Evolutionary conservation across 139 green algal genomes (phyloP).

Genomic region (Picochlorum costavermella): DNA sequence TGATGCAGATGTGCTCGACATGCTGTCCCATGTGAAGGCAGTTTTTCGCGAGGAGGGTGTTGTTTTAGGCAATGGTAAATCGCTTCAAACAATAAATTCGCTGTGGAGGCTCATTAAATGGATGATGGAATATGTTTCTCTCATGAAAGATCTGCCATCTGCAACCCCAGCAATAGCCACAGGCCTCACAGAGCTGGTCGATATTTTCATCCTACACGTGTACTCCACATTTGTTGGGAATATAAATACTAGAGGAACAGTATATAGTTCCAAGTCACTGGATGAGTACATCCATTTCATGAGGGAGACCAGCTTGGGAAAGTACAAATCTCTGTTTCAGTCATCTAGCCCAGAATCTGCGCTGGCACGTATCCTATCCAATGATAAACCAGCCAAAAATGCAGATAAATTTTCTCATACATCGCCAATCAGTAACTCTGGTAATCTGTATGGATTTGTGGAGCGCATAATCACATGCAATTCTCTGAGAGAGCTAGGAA

Average conservation of each 20-base stretch:
- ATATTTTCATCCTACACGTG: constrained; percentile 41
- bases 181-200: constrained; percentile 38
- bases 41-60: background rate
- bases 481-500: constrained; percentile 18
- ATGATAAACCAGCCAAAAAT: too few relatives aligned
- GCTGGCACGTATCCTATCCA: too few relatives aligned
- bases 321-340: background rate
- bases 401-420: background rate
- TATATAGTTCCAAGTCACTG: background rate
- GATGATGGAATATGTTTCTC: constrained; percentile 33
- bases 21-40: constrained; percentile 1
- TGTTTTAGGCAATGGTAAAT: background rate
- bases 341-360: background rate
- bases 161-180: constrained; percentile 24
- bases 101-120: constrained; percentile 33
- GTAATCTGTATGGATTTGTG: constrained; percentile 38
- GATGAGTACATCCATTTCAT: background rate
- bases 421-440: constrained; percentile 9
- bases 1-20: background rate
- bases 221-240: constrained; percentile 31
- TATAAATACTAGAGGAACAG: constrained; percentile 18
- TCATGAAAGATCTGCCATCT: constrained; percentile 39
- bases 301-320: background rate
- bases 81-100: constrained; percentile 21
- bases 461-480: constrained; percentile 28